A percentile compares a stretch with the other conserved stretches of the same genome.
Evolutionary conservation across 192 early-diverging fungal genomes (phyloP).

Genomic region (Chytriomyces sp.): DNA sequence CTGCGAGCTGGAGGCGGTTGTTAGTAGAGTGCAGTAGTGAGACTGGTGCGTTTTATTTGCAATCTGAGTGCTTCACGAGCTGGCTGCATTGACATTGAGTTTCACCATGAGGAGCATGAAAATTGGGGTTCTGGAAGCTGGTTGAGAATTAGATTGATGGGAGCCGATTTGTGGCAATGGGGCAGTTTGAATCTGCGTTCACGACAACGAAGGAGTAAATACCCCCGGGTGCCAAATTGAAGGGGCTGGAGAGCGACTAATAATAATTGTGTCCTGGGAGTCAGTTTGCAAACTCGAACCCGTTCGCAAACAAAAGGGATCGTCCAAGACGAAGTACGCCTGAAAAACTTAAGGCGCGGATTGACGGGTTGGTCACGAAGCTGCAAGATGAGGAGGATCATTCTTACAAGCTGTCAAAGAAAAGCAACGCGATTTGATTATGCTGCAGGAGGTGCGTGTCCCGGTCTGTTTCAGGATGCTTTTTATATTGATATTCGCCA

Average conservation of each 20-base stretch:
- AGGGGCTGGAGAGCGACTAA: conserved; percentile 46
- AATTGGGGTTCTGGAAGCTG: not conserved
- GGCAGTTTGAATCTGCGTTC: too few relatives aligned
- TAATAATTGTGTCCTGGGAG: conserved; percentile 36
- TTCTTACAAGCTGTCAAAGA: conserved; percentile 51
- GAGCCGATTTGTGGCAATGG: conserved; percentile 7
- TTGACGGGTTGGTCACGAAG: conserved; percentile 41
- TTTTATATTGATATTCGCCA: not conserved
- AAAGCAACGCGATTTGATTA: conserved; percentile 47
- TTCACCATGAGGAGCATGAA: too few relatives aligned
- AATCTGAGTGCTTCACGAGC: not conserved
- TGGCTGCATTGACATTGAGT: not conserved
- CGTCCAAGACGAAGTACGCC: conserved; percentile 31
- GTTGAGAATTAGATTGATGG: conserved; percentile 36
- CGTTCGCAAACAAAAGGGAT: too few relatives aligned
- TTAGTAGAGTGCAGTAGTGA: not conserved
- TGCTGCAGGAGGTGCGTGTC: conserved; percentile 47
- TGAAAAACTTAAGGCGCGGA: conserved; percentile 44
- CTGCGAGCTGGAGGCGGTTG: conserved; percentile 54
- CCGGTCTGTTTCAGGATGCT: not conserved
- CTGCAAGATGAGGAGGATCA: conserved; percentile 53
- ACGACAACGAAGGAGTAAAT: not conserved
- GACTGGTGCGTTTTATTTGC: not conserved
- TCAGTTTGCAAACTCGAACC: conserved; percentile 30
- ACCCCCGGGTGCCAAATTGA: conserved; percentile 30